Evolutionary conservation across 2,329 filamentous ascomycete species (phyloP), one percentile per base, ranked within the genome.

Genomic region (Tolypocladium ophioglossoides): DNA sequence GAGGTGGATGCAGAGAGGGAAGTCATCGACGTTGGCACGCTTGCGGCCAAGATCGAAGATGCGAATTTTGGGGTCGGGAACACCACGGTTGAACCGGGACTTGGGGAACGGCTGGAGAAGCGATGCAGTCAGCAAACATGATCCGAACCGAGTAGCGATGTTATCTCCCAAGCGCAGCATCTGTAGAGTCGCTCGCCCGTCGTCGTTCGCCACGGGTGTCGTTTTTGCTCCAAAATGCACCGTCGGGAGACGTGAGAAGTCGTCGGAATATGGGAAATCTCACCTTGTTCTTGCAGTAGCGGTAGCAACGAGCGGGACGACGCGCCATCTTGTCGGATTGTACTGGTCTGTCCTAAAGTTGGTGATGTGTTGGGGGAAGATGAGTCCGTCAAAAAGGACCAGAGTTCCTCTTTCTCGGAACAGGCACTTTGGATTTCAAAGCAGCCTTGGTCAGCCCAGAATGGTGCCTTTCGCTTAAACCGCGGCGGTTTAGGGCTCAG

Each of bases 201-300:
- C 24, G 46, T 49, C 24, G 46, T 49, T 49, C n/a, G 46, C 8
- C 40, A 22, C n/a, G 4, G 39, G n/a, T 27, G 24, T 51, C 38
- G 20, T 14, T n/a, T n/a, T n/a, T 16, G 32, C n/a, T n/a, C 18
- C 18, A 37, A 18, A 35, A 50, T 11, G 47, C n/a, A 37, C 18
- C 11, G 11, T 22, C 47, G 30, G 18, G 49, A 18, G 34, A 30
- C 22, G 24, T 12, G 20, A 18, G 46, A 54, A 52, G 56, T 52
- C 57, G 50, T 52, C 56, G 52, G 55, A 52, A 55, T n/a, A 48
- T 52, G 52, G 52, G 52, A 46, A 51, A 61, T 77, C 87, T 79
- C 75, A 95, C 91, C 91, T 96, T 96, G 87, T 97, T 99, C 90
- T 99, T 99, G 91, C 94, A 99, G 89, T 99, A 99, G 74, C 94